Percentiles rank a stretch among this genome's conserved stretches.
Conservation (phyloP, 2,329 filamentous ascomycete species). For the Ophiostoma angusticollis region DNA sequence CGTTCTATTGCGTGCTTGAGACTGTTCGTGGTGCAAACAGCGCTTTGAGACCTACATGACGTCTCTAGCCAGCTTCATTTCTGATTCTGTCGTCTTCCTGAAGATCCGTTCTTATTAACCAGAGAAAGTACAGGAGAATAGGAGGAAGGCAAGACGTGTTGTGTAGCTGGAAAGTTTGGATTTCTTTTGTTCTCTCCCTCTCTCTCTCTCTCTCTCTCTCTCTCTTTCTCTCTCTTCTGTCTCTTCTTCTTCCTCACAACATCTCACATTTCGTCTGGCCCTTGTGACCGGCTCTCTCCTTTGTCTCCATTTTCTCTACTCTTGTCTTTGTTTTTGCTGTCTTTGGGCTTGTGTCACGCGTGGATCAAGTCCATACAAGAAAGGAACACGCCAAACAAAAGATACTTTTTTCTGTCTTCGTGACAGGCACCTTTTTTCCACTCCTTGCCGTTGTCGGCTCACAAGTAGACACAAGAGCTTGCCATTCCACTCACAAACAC, state of each 20-base stretch:
- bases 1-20: constrained; percentile 10
- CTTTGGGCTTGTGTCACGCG: neutral
- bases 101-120: no score
- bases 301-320: neutral
- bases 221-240: neutral
- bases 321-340: neutral
- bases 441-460: constrained; percentile 4
- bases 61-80: constrained; percentile 1
- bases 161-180: no score
- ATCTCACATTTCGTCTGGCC: no score
- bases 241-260: no score
- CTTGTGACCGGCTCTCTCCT: no score
- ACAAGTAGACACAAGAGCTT: constrained; percentile 7
- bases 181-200: neutral
- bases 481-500: neutral
- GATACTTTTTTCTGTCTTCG: constrained; percentile 9
- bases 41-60: no score
- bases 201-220: neutral
- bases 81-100: neutral
- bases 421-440: constrained; percentile 8
- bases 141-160: no score
- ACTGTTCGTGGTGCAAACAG: constrained; percentile 9
- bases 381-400: constrained; percentile 1
- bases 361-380: constrained; percentile 7
- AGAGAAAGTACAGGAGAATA: neutral